Conservation (phyloP, 2,329 filamentous ascomycete genomes). For the Aureobasidium sp. region DNA sequence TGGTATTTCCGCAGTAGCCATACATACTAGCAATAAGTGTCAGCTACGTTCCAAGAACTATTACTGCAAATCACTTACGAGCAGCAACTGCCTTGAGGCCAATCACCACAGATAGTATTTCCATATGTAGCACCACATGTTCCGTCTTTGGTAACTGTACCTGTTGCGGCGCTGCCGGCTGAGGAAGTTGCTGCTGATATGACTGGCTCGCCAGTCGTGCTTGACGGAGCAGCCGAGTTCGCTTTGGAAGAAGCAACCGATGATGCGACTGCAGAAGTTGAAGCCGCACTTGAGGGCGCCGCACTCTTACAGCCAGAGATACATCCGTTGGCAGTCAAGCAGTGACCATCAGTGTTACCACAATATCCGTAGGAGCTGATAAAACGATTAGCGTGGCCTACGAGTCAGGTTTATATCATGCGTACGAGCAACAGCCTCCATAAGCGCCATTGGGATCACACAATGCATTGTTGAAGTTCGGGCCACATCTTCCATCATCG, state of each 20-base stretch:
- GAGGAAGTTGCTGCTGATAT: conserved; percentile 21
- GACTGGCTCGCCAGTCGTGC: conserved; percentile 18
- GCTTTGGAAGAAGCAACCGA: conserved; percentile 11
- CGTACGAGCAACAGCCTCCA: conserved; percentile 30
- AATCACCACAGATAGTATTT: conserved; percentile 44
- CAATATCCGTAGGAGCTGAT: conserved; percentile 21
- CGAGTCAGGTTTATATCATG: neutral
- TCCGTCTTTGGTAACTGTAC: conserved; percentile 41
- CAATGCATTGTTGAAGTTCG: conserved; percentile 29
- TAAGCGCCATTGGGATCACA: conserved; percentile 32
- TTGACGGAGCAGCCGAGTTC: conserved; percentile 15
- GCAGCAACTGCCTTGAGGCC: conserved; percentile 41
- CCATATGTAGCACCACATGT: conserved; percentile 44
- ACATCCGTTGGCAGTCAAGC: conserved; percentile 26
- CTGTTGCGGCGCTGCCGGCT: conserved; percentile 22
- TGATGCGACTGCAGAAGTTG: neutral
- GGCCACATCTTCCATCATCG: conserved; percentile 33
- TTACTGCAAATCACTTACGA: neutral
- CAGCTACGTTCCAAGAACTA: neutral
- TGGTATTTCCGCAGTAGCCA: conserved; percentile 44
- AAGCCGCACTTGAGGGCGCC: conserved; percentile 13
- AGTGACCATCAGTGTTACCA: conserved; percentile 27
- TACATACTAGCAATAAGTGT: conserved; percentile 42
- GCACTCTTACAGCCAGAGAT: conserved; percentile 30
- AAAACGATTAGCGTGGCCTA: conserved; percentile 10